These are phyloP conservation scores for Colletotrichum plurivorum DNA, from an alignment of 2,329 filamentous ascomycete genomes.

Conservation along the genomic window DNA sequence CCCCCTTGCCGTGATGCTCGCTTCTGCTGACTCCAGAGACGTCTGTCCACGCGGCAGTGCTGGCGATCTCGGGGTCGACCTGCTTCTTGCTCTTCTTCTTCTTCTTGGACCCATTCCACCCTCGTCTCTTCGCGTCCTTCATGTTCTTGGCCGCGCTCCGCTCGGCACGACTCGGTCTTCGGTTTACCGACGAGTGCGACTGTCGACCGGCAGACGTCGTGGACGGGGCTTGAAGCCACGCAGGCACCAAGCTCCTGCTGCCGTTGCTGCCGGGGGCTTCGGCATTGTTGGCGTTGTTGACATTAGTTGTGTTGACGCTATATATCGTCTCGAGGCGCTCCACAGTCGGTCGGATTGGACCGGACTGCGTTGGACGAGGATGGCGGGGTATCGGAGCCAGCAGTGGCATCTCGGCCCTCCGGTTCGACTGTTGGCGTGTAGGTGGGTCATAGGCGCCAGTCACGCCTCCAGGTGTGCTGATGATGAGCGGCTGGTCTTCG, in stretches of 20 bases:
- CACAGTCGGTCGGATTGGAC: constrained; percentile 60
- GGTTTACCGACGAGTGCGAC: constrained; percentile 58
- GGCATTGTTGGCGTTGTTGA: neutral
- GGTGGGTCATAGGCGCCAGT: constrained; percentile 67
- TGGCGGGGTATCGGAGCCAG: constrained; percentile 68
- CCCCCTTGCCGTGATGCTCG: constrained; percentile 48
- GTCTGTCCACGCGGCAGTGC: constrained; percentile 68
- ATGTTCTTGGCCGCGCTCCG: constrained; percentile 75
- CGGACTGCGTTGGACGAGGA: constrained; percentile 56
- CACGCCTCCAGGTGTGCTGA: constrained; percentile 71
- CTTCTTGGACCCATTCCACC: constrained; percentile 63
- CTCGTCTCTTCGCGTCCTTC: constrained; percentile 70
- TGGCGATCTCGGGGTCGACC: constrained; percentile 56
- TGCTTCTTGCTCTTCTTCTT: constrained; percentile 56
- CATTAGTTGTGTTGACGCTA: constrained; percentile 48
- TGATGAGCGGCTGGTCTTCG: constrained; percentile 70
- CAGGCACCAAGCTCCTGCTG: constrained; percentile 45
- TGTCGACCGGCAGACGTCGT: constrained; percentile 51
- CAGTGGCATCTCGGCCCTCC: constrained; percentile 60
- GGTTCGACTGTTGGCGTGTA: constrained; percentile 49
- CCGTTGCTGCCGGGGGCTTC: constrained; percentile 31
- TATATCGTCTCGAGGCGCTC: constrained; percentile 71
- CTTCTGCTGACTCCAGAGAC: constrained; percentile 51
- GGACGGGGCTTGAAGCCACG: constrained; percentile 53
- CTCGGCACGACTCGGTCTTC: constrained; percentile 69